Evolutionary conservation across 352 stramenopile species (phyloP).

Genomic region (Globisporangium irregulare): DNA sequence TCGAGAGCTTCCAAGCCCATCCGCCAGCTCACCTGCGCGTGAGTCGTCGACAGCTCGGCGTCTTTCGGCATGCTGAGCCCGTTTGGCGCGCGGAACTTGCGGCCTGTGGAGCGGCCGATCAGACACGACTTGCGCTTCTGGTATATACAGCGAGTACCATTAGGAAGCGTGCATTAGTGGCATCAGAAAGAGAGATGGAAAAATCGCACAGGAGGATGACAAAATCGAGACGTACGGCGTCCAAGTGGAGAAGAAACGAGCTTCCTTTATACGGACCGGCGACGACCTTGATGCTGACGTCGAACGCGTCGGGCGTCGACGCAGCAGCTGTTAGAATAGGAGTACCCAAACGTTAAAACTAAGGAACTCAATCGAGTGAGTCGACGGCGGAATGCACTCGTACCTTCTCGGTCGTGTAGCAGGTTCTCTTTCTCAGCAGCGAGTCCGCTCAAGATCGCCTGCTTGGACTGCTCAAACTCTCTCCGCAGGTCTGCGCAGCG

Average conservation of each 20-base stretch:
- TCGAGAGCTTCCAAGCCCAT: background rate
- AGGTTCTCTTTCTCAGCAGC: slow-evolving; percentile 63
- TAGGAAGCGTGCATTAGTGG: background rate
- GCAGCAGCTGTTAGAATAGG: slow-evolving; percentile 16
- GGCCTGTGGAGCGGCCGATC: slow-evolving; percentile 73
- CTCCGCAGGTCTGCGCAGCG: slow-evolving; percentile 42
- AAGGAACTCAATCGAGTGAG: background rate
- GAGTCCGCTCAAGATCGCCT: slow-evolving; percentile 48
- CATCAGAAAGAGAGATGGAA: slow-evolving; percentile 1
- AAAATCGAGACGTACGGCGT: slow-evolving; percentile 31
- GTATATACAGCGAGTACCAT: slow-evolving; percentile 13
- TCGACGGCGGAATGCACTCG: background rate
- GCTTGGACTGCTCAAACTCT: slow-evolving; percentile 54
- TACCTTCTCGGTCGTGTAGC: slow-evolving; percentile 21
- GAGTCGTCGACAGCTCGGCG: slow-evolving; percentile 77
- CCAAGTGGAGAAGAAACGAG: slow-evolving; percentile 56
- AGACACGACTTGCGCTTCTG: slow-evolving; percentile 56
- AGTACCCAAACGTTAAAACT: background rate
- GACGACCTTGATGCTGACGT: slow-evolving; percentile 50
- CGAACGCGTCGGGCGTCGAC: slow-evolving; percentile 36
- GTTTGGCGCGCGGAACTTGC: slow-evolving; percentile 70
- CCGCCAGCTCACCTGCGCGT: slow-evolving; percentile 46
- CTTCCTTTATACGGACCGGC: slow-evolving; percentile 57
- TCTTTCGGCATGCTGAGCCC: slow-evolving; percentile 80
- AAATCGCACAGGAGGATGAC: background rate